Evolutionary conservation across 805 yeast genomes (phyloP), one percentile per base, ranked within the genome.

Genomic region (Candida parachauliodes): DNA sequence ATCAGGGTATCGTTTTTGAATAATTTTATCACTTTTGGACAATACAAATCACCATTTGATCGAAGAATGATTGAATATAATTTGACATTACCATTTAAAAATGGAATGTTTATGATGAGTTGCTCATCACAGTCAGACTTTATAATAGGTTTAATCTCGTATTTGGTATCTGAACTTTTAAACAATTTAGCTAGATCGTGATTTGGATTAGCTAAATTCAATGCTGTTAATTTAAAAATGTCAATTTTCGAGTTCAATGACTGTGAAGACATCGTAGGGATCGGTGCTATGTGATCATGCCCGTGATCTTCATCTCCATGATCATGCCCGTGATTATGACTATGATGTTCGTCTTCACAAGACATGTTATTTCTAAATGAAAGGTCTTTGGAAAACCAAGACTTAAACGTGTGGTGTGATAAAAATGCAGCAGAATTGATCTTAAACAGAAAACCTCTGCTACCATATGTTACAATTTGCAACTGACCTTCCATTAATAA

Each of bases 81-180:
- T 53, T 82, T 86, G 28, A 85, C 88, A 17, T 74, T 64, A 1
- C 83, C 84, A 9, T 82, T 79, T 26, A 64, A 42, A 51, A 91
- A 91, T 20, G 96, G 97, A 20, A 91, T 75, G 37, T 77, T 74
- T 22, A 91, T 47, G 22, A 89, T 74, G 47, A 89, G 46, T 55
- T 91, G 96, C 41, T 81, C 77, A 52, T 91, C 98, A 2, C 84
- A 79, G 55, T 89, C 96, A 1, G 85, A 76, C 58, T 76, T 79
- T 53, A 64, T 60, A 11, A 65, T 56, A 45, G 64, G 78, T 42
- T 43, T 67, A 8, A 76, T 46, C n/a, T 66, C 57, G 43, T 75
- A 77, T 49, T 75, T 74, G 5, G 69, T 64, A 1, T 68, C 74
- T 32, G 67, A 59, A 2, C 66, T 48, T 46, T 80, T 81, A 57